Percentiles rank a stretch among this genome's conserved stretches.
Evolutionary conservation across 169 alveolate species (phyloP).

Genomic region (Amoebophrya sp.): DNA sequence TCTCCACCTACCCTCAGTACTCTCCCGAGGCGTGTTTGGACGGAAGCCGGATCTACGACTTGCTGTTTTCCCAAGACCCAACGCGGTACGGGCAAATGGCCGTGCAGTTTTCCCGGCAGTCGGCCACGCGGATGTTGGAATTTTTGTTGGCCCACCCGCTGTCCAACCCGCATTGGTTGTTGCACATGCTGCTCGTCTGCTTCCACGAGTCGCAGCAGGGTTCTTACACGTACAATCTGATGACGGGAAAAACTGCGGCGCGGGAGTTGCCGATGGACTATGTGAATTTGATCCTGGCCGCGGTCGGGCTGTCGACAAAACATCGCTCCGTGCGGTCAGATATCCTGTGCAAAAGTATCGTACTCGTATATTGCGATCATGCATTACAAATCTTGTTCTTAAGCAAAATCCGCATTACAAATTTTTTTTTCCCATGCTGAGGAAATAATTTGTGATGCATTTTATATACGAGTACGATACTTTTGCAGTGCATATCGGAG

Average conservation of each 20-base stretch:
- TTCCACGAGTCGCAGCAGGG: background rate
- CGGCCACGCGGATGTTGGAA: background rate
- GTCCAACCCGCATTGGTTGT: background rate
- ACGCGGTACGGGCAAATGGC: background rate
- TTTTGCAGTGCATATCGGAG: too few relatives aligned
- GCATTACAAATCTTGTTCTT: too few relatives aligned
- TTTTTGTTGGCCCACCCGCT: background rate
- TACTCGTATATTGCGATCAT: too few relatives aligned
- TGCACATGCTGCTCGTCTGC: constrained; percentile 21
- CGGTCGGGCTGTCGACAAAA: too few relatives aligned
- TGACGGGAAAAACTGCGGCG: too few relatives aligned
- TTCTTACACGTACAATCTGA: too few relatives aligned
- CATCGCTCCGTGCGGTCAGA: too few relatives aligned
- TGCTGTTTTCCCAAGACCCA: background rate
- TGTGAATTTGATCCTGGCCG: background rate
- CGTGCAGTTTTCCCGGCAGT: background rate
- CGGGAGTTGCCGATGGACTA: constrained; percentile 3
- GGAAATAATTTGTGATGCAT: too few relatives aligned
- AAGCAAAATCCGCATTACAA: too few relatives aligned
- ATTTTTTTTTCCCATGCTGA: too few relatives aligned
- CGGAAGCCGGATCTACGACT: background rate
- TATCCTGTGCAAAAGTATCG: too few relatives aligned
- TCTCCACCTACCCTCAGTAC: background rate
- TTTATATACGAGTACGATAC: too few relatives aligned
- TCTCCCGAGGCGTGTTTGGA: background rate